phyloP scores from a whole-genome alignment of 345 rosid species.

The Chamaenerion angustifolium region DNA sequence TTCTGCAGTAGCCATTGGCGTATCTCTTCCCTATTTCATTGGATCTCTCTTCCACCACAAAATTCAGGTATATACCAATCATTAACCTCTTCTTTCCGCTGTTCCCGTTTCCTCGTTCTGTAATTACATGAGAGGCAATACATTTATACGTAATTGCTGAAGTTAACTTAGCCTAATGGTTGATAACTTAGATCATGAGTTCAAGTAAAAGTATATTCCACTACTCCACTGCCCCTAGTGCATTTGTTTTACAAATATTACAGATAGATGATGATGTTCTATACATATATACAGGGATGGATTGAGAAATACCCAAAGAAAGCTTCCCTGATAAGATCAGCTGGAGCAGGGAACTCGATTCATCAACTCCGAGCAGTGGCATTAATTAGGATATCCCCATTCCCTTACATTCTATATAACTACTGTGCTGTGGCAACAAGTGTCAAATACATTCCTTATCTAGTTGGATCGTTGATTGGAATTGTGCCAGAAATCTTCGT shows the following conservation, averaged over 20 bases:
- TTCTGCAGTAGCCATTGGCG: constrained; percentile 51
- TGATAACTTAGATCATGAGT: neutral
- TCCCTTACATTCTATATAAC: constrained; percentile 79
- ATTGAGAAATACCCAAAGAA: constrained; percentile 72
- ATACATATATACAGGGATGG: constrained; percentile 45
- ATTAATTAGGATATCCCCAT: constrained; percentile 84
- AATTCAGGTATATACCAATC: constrained; percentile 39
- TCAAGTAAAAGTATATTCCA: too few species aligned
- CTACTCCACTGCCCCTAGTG: too few species aligned
- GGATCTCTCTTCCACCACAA: constrained; percentile 74
- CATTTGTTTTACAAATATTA: too few species aligned
- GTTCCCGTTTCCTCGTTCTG: too few species aligned
- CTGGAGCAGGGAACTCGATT: constrained; percentile 89
- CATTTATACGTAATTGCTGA: neutral
- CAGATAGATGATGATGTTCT: too few species aligned
- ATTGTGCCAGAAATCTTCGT: constrained; percentile 77
- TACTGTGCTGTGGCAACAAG: constrained; percentile 84
- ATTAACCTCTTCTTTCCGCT: too few species aligned
- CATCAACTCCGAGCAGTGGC: constrained; percentile 82
- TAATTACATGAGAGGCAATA: too few species aligned
- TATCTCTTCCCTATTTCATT: constrained; percentile 77
- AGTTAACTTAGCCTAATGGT: neutral
- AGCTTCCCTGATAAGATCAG: constrained; percentile 76
- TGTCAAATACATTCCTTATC: constrained; percentile 69
- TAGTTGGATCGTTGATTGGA: constrained; percentile 77